These are phyloP conservation scores for Eurotiales sp. DNA, from an alignment of 2,329 filamentous ascomycete species.

Conservation along the genomic window DNA sequence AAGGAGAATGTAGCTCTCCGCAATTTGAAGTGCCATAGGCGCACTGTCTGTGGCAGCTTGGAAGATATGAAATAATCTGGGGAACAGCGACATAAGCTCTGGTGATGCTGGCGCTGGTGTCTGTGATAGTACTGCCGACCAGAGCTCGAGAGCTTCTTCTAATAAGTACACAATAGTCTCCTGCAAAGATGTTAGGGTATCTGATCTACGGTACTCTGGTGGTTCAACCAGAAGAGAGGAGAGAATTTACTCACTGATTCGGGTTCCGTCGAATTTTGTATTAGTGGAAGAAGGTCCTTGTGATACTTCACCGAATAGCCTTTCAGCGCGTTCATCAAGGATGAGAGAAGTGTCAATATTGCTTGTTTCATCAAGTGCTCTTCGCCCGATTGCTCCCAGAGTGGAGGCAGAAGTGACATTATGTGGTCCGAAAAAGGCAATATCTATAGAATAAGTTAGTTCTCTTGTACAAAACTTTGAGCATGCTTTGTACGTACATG, in stretches of 20 bases:
- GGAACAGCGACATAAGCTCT: conserved; percentile 61
- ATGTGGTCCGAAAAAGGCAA: conserved; percentile 71
- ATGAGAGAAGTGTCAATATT: conserved; percentile 78
- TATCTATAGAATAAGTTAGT: conserved; percentile 39
- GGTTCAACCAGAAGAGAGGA: background rate
- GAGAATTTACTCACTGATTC: conserved; percentile 57
- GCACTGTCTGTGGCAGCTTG: conserved; percentile 64
- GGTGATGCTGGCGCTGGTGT: conserved; percentile 57
- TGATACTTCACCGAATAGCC: conserved; percentile 75
- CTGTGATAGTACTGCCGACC: conserved; percentile 69
- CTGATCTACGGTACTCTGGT: background rate
- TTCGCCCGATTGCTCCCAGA: conserved; percentile 83
- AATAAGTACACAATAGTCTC: conserved; percentile 74
- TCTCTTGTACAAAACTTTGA: background rate
- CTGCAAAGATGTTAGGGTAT: conserved; percentile 21
- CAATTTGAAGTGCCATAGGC: conserved; percentile 58
- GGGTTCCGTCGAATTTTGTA: conserved; percentile 73
- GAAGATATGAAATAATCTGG: conserved; percentile 62
- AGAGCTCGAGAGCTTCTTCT: conserved; percentile 88
- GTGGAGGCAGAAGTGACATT: conserved; percentile 69
- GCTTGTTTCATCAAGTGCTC: conserved; percentile 93
- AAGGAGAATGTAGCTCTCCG: conserved; percentile 68
- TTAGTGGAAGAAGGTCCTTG: conserved; percentile 72
- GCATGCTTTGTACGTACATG: conserved; percentile 45
- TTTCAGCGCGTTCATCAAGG: conserved; percentile 82